Percentiles rank a stretch among this genome's conserved stretches.
These are phyloP conservation scores for Vaucheria bursata DNA, from an alignment of 352 stramenopile genomes.

Conservation along the genomic window DNA sequence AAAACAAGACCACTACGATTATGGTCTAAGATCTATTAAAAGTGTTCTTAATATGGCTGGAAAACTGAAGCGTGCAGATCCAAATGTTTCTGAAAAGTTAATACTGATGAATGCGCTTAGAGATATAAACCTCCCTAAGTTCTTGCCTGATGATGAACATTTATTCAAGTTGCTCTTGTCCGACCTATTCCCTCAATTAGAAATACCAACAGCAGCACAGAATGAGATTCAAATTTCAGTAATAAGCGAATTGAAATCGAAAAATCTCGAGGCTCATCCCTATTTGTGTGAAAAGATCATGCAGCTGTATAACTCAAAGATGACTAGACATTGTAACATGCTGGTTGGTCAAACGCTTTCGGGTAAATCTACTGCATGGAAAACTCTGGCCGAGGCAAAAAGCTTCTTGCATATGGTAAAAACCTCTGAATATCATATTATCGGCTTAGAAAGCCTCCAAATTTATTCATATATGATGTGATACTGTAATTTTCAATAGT, in stretches of 20 bases:
- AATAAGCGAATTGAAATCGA: slow-evolving; percentile 56
- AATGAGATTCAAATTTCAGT: slow-evolving; percentile 62
- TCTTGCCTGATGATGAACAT: slow-evolving; percentile 75
- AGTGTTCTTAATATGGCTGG: slow-evolving; percentile 81
- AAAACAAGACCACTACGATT: slow-evolving; percentile 88
- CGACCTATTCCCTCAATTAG: slow-evolving; percentile 75
- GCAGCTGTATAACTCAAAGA: slow-evolving; percentile 85
- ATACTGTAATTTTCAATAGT: too few species aligned
- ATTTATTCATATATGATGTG: too few species aligned
- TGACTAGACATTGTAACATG: slow-evolving; percentile 89
- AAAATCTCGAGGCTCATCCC: slow-evolving; percentile 64
- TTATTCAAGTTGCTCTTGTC: slow-evolving; percentile 79
- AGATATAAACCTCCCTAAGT: slow-evolving; percentile 88
- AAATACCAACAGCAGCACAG: slow-evolving; percentile 68
- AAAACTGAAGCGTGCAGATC: slow-evolving; percentile 78
- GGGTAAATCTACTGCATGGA: slow-evolving; percentile 58
- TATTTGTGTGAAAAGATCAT: slow-evolving; percentile 68
- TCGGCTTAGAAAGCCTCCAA: too few species aligned
- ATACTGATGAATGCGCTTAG: slow-evolving; percentile 74
- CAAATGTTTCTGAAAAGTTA: slow-evolving; percentile 77
- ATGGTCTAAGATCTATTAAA: slow-evolving; percentile 80
- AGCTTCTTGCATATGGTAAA: slow-evolving; percentile 35
- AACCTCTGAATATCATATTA: too few species aligned
- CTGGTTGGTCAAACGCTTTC: slow-evolving; percentile 62
- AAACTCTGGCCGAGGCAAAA: slow-evolving; percentile 70